These are phyloP conservation scores for Mycena pura DNA, from an alignment of 768 basidiomycete species.

Conservation along the genomic window DNA sequence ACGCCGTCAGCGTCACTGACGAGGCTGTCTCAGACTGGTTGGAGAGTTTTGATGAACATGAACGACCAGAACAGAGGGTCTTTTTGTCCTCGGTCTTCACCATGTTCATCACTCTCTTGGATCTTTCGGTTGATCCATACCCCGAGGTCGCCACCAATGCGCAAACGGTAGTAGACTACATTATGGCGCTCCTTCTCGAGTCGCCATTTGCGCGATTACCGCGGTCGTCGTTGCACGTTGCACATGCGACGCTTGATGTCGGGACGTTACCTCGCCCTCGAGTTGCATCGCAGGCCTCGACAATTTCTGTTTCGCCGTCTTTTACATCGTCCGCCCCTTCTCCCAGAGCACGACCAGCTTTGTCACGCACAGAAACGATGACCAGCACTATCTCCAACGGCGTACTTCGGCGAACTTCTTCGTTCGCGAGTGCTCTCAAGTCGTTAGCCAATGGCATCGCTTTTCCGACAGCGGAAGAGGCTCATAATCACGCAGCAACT, in stretches of 20 bases:
- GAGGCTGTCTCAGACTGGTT: conserved; percentile 83
- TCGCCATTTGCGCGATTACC: conserved; percentile 85
- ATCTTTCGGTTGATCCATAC: conserved; percentile 92
- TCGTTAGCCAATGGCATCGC: conserved; percentile 73
- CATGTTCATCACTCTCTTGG: conserved; percentile 86
- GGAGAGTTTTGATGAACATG: conserved; percentile 70
- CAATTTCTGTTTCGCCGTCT: conserved; percentile 58
- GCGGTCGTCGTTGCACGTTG: conserved; percentile 63
- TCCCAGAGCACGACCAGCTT: conserved; percentile 50
- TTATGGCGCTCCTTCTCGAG: conserved; percentile 88
- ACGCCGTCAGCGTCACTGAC: conserved; percentile 54
- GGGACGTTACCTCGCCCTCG: conserved; percentile 49
- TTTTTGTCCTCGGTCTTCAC: conserved; percentile 93
- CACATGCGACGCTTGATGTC: conserved; percentile 51
- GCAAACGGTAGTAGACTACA: conserved; percentile 90
- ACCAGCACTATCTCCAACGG: conserved; percentile 64
- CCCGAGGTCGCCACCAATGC: conserved; percentile 92
- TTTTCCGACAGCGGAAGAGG: conserved; percentile 67
- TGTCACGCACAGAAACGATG: conserved; percentile 69
- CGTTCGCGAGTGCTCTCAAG: conserved; percentile 79
- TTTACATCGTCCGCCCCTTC: conserved; percentile 48
- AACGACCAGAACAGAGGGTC: conserved; percentile 81
- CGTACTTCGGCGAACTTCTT: conserved; percentile 75
- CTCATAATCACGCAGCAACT: conserved; percentile 42
- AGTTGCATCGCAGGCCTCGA: conserved; percentile 53